Evolutionary conservation across 768 basidiomycete species (phyloP).

Genomic region (Saitozyma podzolica): DNA sequence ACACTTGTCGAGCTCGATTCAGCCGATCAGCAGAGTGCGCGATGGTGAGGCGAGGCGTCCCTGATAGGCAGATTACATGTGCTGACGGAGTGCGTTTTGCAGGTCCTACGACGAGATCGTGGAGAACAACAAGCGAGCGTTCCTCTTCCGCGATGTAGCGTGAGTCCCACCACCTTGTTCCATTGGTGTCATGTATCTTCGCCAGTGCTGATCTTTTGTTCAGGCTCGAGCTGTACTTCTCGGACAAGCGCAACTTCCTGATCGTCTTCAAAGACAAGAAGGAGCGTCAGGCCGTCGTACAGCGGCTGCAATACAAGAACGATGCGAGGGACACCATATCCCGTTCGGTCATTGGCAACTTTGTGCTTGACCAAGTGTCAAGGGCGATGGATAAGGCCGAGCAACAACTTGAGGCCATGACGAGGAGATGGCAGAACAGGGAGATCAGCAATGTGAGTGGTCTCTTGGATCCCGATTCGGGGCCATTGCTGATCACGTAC

Average conservation of each 20-base stretch:
- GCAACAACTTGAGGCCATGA: slow-evolving; percentile 48
- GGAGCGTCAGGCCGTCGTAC: slow-evolving; percentile 57
- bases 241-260: slow-evolving; percentile 82
- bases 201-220: background rate
- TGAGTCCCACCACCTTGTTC: slow-evolving; percentile 54
- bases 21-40: slow-evolving; percentile 71
- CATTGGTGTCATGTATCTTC: background rate
- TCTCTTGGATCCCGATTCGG: background rate
- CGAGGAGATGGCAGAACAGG: slow-evolving; percentile 76
- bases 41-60: slow-evolving; percentile 64
- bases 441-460: slow-evolving; percentile 82
- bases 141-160: slow-evolving; percentile 89
- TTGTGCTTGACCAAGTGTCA: slow-evolving; percentile 47
- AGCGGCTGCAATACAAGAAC: slow-evolving; percentile 53
- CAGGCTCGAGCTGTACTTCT: slow-evolving; percentile 89
- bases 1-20: slow-evolving; percentile 74
- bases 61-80: background rate
- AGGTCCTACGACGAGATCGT: slow-evolving; percentile 80
- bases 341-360: slow-evolving; percentile 53
- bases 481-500: slow-evolving; percentile 7
- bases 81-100: slow-evolving; percentile 6
- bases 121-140: slow-evolving; percentile 75
- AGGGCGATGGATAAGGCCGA: slow-evolving; percentile 44
- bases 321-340: slow-evolving; percentile 62
- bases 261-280: slow-evolving; percentile 74